Conservation (phyloP, 805 yeast genomes). For the Suhomyces tanzawaensis region DNA sequence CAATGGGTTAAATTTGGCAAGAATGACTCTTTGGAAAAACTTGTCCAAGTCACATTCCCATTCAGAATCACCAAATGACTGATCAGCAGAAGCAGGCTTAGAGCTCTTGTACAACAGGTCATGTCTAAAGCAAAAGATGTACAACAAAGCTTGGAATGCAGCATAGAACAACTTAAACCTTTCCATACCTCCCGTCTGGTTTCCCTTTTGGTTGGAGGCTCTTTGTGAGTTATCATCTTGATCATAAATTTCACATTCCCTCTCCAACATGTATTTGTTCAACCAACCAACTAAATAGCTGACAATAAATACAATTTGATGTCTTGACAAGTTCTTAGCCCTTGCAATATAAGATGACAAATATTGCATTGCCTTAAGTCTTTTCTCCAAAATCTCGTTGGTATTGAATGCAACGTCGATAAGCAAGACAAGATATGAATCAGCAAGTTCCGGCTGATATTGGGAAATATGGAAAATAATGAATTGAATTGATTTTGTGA, state of each 20-base stretch:
- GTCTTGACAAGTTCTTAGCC: slow-evolving; percentile 65
- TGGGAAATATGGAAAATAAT: slow-evolving; percentile 79
- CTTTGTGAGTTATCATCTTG: slow-evolving; percentile 12
- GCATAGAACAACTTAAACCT: slow-evolving; percentile 87
- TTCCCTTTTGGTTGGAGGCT: slow-evolving; percentile 15
- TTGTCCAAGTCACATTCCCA: slow-evolving; percentile 86
- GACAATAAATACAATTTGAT: slow-evolving; percentile 79
- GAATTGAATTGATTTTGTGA: slow-evolving; percentile 85
- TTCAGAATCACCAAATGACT: slow-evolving; percentile 24
- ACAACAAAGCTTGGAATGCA: slow-evolving; percentile 83
- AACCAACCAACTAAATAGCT: slow-evolving; percentile 83
- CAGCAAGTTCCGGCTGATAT: slow-evolving; percentile 76
- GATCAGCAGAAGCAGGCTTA: slow-evolving; percentile 17
- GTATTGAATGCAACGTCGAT: slow-evolving; percentile 80
- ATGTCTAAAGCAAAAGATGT: slow-evolving; percentile 89
- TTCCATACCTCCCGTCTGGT: slow-evolving; percentile 72
- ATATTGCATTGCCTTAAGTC: slow-evolving; percentile 89
- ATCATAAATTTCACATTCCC: slow-evolving; percentile 77
- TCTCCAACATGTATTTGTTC: slow-evolving; percentile 72
- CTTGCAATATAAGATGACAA: slow-evolving; percentile 87
- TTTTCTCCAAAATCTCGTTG: slow-evolving; percentile 64
- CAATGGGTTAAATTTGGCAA: slow-evolving; percentile 89
- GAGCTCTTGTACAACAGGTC: slow-evolving; percentile 45
- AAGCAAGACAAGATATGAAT: slow-evolving; percentile 75
- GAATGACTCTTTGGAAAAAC: slow-evolving; percentile 80